These are phyloP conservation scores for Ogataea trehaloabstinens DNA, from an alignment of 805 yeast species.

Conservation along the genomic window DNA sequence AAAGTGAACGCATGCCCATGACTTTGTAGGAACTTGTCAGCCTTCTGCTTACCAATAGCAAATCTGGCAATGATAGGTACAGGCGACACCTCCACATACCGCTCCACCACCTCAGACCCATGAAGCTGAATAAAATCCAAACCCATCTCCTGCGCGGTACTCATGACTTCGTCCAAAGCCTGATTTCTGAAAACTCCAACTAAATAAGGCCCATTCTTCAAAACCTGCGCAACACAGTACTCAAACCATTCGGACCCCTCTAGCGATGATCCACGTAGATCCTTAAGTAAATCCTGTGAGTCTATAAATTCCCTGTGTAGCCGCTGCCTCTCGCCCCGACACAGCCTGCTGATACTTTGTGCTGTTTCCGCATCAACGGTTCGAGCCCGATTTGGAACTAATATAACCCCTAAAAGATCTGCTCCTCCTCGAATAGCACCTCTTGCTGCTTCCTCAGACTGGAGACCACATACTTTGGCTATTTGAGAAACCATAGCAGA, in stretches of 20 bases:
- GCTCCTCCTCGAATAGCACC: constrained; percentile 72
- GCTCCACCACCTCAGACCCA: constrained; percentile 63
- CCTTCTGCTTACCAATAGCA: constrained; percentile 53
- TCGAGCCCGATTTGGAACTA: constrained; percentile 80
- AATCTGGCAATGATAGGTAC: constrained; percentile 74
- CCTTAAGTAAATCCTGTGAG: constrained; percentile 26
- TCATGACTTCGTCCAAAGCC: constrained; percentile 56
- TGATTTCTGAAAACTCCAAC: constrained; percentile 95
- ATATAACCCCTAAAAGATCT: constrained; percentile 74
- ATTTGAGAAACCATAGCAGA: constrained; percentile 28
- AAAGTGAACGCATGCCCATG: constrained; percentile 54
- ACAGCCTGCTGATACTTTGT: constrained; percentile 37
- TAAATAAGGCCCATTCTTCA: constrained; percentile 55
- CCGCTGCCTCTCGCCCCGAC: constrained; percentile 20
- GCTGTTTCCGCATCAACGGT: constrained; percentile 57
- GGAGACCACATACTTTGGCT: constrained; percentile 87
- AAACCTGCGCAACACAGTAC: constrained; percentile 23
- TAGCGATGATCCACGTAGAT: constrained; percentile 17
- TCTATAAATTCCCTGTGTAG: constrained; percentile 20
- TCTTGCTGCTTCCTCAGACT: constrained; percentile 64
- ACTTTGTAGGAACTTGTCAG: constrained; percentile 20
- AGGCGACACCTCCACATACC: constrained; percentile 34
- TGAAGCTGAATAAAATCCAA: constrained; percentile 87
- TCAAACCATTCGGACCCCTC: constrained; percentile 35
- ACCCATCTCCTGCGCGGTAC: constrained; percentile 39